Evolutionary conservation across 768 basidiomycete genomes (phyloP).

Genomic region (Amanita rimosa): DNA sequence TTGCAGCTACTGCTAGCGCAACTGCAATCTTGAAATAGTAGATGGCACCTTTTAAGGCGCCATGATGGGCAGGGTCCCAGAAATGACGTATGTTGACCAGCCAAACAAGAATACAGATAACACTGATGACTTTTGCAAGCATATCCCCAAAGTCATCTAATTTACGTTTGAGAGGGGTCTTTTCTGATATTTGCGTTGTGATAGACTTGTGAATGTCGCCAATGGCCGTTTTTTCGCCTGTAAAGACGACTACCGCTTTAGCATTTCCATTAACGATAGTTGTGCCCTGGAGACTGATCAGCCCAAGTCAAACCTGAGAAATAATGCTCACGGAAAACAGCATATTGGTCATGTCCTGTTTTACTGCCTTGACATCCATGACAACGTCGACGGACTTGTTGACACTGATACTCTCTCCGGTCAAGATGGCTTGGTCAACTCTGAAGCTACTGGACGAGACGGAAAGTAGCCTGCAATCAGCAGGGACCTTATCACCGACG

Average conservation of each 20-base stretch:
- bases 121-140: slow-evolving; percentile 94
- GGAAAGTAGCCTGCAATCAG: slow-evolving; percentile 84
- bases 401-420: slow-evolving; percentile 87
- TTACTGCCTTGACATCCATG: slow-evolving; percentile 70
- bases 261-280: slow-evolving; percentile 93
- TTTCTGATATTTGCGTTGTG: slow-evolving; percentile 83
- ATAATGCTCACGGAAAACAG: slow-evolving; percentile 64
- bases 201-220: slow-evolving; percentile 98
- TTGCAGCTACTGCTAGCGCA: slow-evolving; percentile 96
- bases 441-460: slow-evolving; percentile 91
- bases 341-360: slow-evolving; percentile 98
- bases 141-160: slow-evolving; percentile 97
- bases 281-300: slow-evolving; percentile 52
- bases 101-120: slow-evolving; percentile 97
- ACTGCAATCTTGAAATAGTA: slow-evolving; percentile 99
- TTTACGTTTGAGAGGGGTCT: slow-evolving; percentile 95
- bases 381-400: slow-evolving; percentile 68
- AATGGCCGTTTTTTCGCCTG: slow-evolving; percentile 82
- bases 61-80: slow-evolving; percentile 88
- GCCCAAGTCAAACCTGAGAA: not conserved
- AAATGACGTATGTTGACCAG: slow-evolving; percentile 95
- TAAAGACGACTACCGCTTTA: slow-evolving; percentile 78
- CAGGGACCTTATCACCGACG: slow-evolving; percentile 92
- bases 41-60: slow-evolving; percentile 84
- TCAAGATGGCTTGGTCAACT: slow-evolving; percentile 93